Base-by-base conservation (phyloP, 129 eudicot species). In the Centrapalus pauciflorus region DNA sequence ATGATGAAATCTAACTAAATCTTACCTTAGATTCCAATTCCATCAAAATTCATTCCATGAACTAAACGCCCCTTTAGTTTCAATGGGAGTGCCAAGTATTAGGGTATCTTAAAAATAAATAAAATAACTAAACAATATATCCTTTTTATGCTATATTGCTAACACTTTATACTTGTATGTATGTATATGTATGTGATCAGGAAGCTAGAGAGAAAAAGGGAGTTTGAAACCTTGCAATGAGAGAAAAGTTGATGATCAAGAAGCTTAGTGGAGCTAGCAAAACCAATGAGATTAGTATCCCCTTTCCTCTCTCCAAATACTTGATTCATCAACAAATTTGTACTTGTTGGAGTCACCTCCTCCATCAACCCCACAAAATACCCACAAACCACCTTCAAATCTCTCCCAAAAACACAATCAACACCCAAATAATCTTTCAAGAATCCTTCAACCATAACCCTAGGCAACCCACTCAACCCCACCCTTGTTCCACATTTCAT, bases 371-470 rank as follows among this genome's bases (percentile, higher is more conserved):
- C 86, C 3, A 67, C 74, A 78, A 29, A 84, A 58, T 81, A 81
- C 41, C 90, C 90, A 61, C 64, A 58, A 61, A 43, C 24, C 16
- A 72, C 87, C 56, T 82, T 79, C 72, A 86, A 55, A 3, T 80
- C 84, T 34, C 79, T 80, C 37, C 95, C 95, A 1, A 72, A 0
- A 58, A 80, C 87, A 62, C 21, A 40, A 49, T 81, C 89, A 40
- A 73, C 75, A 29, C 74, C 79, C 80, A 87, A 58, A 67, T 80
- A 87, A 54, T 87, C 85, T 48, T 66, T 83, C 66, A 76, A 56
- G 51, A 83, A 83, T 25, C 73, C 41, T 62, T 87, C 89, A 67
- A 81, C 87, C 95, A 87, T 87, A 29, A 87, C 83, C 41, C 49
- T 76, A 43, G 95, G 89, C 71, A 77, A 43, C 41, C 64, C 76